Evolutionary conservation across 2,329 filamentous ascomycete species (phyloP).

Genomic region (Alternaria metachromatica): DNA sequence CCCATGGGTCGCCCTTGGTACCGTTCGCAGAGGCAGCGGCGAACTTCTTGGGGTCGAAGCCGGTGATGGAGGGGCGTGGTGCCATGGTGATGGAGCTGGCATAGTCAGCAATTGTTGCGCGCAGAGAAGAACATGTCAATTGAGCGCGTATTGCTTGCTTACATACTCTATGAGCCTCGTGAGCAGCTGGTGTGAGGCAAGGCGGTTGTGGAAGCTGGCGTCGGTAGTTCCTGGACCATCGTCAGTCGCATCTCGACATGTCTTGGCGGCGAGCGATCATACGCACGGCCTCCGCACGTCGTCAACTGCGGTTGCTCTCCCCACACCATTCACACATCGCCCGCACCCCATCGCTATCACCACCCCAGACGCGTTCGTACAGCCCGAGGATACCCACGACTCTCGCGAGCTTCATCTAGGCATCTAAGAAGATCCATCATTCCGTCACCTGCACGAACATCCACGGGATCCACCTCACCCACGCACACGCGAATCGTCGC

Average conservation of each 20-base stretch:
- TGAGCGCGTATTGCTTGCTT: not conserved
- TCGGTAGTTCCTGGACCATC: constrained; percentile 25
- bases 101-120: constrained; percentile 22
- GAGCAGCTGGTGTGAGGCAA: constrained; percentile 22
- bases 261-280: constrained; percentile 22
- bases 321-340: constrained; percentile 7
- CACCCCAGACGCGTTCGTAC: not conserved
- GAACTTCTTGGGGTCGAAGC: constrained; percentile 87
- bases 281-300: constrained; percentile 12
- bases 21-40: constrained; percentile 70
- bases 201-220: constrained; percentile 27
- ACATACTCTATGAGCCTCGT: constrained; percentile 38
- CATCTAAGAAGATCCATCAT: not conserved
- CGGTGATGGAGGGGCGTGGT: constrained; percentile 77
- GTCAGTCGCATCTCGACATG: constrained; percentile 16
- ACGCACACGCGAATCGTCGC: constrained; percentile 22
- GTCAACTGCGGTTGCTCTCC: constrained; percentile 7
- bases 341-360: constrained; percentile 1
- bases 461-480: not conserved
- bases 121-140: not conserved
- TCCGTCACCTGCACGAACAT: not conserved
- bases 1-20: constrained; percentile 68
- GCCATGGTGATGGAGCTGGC: constrained; percentile 54
- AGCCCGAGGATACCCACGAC: not conserved
- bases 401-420: not conserved